Evolutionary conservation across 176 grass and related monocot genomes (phyloP).

Genomic region (Eleusine coracana): DNA sequence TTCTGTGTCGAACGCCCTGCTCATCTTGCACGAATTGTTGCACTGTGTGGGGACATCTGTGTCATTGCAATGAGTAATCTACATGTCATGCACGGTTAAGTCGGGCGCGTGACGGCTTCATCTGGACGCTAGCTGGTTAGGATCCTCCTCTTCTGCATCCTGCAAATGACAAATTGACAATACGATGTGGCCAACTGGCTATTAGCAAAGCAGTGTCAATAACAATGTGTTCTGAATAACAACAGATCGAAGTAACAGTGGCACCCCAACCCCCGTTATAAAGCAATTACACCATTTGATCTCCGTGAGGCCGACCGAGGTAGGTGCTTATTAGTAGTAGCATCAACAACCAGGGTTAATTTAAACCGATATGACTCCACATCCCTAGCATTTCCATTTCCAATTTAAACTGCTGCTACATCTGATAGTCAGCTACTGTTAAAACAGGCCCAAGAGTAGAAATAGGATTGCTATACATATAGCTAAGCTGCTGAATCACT

Average conservation of each 20-base stretch:
- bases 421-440: no score
- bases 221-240: not conserved
- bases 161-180: not conserved
- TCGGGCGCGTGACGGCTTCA: not conserved
- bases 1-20: slow-evolving; percentile 2
- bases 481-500: no score
- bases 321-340: not conserved
- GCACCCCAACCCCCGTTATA: not conserved
- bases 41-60: not conserved
- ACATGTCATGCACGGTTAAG: not conserved
- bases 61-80: not conserved
- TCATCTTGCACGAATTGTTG: slow-evolving; percentile 36
- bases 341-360: slow-evolving; percentile 2
- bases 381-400: not conserved
- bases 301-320: not conserved
- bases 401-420: no score
- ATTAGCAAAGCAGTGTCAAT: not conserved
- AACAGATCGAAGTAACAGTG: not conserved
- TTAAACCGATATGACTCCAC: not conserved
- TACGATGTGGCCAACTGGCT: not conserved
- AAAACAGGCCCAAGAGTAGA: no score
- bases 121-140: not conserved
- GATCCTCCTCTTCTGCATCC: not conserved
- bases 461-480: no score
- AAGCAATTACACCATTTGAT: not conserved